Percentiles rank a stretch among this genome's conserved stretches.
phyloP scores from a whole-genome alignment of 2,329 filamentous ascomycete species.

The Claviceps sp. region DNA sequence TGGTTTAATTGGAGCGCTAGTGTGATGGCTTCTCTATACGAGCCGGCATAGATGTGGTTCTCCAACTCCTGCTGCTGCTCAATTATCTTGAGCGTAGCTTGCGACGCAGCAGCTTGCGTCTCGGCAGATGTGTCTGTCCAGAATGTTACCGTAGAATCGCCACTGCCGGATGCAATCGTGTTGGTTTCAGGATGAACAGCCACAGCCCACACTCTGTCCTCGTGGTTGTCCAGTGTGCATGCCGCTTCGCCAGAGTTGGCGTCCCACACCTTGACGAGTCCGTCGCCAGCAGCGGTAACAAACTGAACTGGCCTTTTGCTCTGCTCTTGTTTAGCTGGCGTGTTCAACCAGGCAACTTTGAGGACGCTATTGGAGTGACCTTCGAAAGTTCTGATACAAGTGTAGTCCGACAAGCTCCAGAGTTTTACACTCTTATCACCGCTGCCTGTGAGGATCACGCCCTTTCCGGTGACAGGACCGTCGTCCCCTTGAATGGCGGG shows the following conservation, averaged over 20 bases:
- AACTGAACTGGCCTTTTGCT: constrained; percentile 53
- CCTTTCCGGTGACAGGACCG: constrained; percentile 61
- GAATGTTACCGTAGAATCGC: constrained; percentile 86
- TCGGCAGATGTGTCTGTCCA: constrained; percentile 84
- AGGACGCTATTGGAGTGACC: constrained; percentile 92
- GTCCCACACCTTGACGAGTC: constrained; percentile 94
- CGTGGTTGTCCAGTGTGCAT: constrained; percentile 90
- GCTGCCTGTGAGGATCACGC: constrained; percentile 76
- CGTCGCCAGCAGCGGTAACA: constrained; percentile 82
- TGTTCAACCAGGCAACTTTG: constrained; percentile 76
- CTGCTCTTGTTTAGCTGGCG: constrained; percentile 34
- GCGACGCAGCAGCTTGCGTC: constrained; percentile 61
- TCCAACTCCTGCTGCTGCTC: constrained; percentile 91
- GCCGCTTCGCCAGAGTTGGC: constrained; percentile 72
- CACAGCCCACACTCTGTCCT: constrained; percentile 87
- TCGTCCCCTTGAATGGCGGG: constrained; percentile 61
- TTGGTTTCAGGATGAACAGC: constrained; percentile 56
- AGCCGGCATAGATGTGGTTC: constrained; percentile 78
- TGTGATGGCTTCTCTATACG: constrained; percentile 85
- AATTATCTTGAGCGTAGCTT: constrained; percentile 63
- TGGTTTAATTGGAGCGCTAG: constrained; percentile 90
- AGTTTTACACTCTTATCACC: constrained; percentile 94
- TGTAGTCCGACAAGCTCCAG: constrained; percentile 88
- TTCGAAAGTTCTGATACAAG: constrained; percentile 85
- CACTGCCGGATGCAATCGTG: constrained; percentile 77